These are phyloP conservation scores for Dictyostelium capitatum DNA, from an alignment of 78 protist genomes.

Conservation along the genomic window DNA sequence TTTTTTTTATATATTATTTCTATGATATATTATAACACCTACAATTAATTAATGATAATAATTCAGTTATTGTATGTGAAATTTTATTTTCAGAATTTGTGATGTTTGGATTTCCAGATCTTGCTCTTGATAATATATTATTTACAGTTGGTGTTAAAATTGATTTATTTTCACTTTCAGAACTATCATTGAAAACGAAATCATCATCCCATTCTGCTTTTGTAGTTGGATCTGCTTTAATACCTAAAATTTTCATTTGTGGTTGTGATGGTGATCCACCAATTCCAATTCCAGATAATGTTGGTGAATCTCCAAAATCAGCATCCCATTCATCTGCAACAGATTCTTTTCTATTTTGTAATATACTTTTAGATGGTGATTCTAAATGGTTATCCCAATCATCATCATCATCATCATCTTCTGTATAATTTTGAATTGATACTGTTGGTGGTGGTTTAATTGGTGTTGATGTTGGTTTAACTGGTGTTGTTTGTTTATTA, in stretches of 20 bases:
- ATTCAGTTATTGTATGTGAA: slow-evolving; percentile 50
- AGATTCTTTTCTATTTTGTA: slow-evolving; percentile 47
- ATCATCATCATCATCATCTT: slow-evolving; percentile 62
- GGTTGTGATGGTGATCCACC: slow-evolving; percentile 14
- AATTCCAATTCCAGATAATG: background rate
- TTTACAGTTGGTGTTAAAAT: slow-evolving; percentile 44
- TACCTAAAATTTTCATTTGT: slow-evolving; percentile 81
- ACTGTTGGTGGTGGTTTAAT: background rate
- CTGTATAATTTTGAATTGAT: background rate
- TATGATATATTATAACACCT: background rate
- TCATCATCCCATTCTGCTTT: slow-evolving; percentile 84
- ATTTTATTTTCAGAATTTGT: slow-evolving; percentile 26
- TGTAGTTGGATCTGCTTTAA: slow-evolving; percentile 72
- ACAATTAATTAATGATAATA: slow-evolving; percentile 21
- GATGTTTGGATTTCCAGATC: slow-evolving; percentile 47
- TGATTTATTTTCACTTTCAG: slow-evolving; percentile 58
- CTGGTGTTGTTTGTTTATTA: background rate
- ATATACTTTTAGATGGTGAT: slow-evolving; percentile 56
- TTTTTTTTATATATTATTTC: background rate
- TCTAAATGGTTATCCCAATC: slow-evolving; percentile 47
- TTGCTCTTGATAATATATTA: slow-evolving; percentile 47
- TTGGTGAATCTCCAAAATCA: slow-evolving; percentile 8
- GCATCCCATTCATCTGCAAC: slow-evolving; percentile 40
- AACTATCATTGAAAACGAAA: slow-evolving; percentile 76
- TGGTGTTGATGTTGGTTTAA: slow-evolving; percentile 4